phyloP scores from a whole-genome alignment of 192 early-diverging fungal genomes.

The Podila epigama region DNA sequence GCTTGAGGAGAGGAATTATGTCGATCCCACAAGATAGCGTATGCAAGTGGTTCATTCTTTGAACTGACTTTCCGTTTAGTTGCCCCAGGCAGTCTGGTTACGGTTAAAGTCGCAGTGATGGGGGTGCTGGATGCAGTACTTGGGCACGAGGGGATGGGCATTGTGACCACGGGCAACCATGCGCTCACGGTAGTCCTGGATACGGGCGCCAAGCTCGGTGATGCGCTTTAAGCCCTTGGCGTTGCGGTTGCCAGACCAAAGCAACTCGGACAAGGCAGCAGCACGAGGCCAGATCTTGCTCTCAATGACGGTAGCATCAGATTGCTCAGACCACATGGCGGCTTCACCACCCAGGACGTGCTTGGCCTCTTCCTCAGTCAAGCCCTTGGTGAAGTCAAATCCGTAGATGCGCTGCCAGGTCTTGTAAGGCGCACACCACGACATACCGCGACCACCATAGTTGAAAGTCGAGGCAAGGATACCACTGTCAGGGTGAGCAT shows the following conservation, averaged over 20 bases:
- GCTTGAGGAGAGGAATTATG: no score
- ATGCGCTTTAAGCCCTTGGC: slow-evolving; percentile 46
- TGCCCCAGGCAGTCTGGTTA: slow-evolving; percentile 48
- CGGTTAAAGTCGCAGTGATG: slow-evolving; percentile 45
- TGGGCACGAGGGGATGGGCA: slow-evolving; percentile 64
- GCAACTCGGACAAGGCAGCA: slow-evolving; percentile 69
- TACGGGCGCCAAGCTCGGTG: slow-evolving; percentile 51
- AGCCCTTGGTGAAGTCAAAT: slow-evolving; percentile 67
- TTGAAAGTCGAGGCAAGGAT: slow-evolving; percentile 39
- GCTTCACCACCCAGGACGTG: slow-evolving; percentile 75
- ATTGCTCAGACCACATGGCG: slow-evolving; percentile 75
- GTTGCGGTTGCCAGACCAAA: slow-evolving; percentile 74
- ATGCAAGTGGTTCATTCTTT: no score
- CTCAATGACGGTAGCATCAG: slow-evolving; percentile 64
- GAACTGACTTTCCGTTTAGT: no score
- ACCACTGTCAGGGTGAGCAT: slow-evolving; percentile 20
- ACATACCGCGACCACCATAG: slow-evolving; percentile 56
- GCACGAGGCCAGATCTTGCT: slow-evolving; percentile 73
- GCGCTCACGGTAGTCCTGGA: slow-evolving; percentile 75
- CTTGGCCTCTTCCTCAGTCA: slow-evolving; percentile 58
- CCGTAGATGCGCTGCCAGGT: slow-evolving; percentile 76
- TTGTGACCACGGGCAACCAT: slow-evolving; percentile 69
- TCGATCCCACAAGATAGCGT: no score
- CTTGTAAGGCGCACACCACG: slow-evolving; percentile 83
- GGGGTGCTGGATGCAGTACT: slow-evolving; percentile 49